Conservation (phyloP, 2,329 filamentous ascomycete species). For the Myriosclerotinia scirpicola region DNA sequence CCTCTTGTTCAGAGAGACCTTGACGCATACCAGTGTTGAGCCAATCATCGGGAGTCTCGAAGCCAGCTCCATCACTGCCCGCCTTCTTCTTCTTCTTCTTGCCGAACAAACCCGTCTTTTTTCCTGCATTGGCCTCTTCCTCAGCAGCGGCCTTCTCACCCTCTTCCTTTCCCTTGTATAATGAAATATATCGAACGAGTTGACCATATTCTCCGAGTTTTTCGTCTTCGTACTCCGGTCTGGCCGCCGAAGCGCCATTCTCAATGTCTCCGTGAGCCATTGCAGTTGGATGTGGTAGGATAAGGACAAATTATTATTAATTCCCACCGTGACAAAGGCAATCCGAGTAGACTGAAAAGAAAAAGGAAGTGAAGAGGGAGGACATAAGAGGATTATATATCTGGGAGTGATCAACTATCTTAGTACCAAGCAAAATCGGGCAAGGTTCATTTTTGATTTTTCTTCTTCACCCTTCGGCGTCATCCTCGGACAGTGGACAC, state of each 20-base stretch:
- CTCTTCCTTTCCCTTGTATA: constrained; percentile 60
- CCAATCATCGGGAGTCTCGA: constrained; percentile 61
- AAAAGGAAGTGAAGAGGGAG: constrained; percentile 1
- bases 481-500: constrained; percentile 23
- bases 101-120: constrained; percentile 47
- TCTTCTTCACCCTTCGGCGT: constrained; percentile 21
- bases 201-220: constrained; percentile 61
- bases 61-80: constrained; percentile 41
- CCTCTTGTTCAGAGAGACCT: constrained; percentile 59
- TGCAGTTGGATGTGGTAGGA: constrained; percentile 16
- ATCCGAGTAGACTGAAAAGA: constrained; percentile 14
- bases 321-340: constrained; percentile 21
- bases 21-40: constrained; percentile 65
- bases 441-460: constrained; percentile 18
- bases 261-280: constrained; percentile 23
- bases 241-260: constrained; percentile 21
- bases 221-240: constrained; percentile 30
- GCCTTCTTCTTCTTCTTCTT: constrained; percentile 57
- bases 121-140: constrained; percentile 44
- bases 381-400: constrained; percentile 16
- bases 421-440: constrained; percentile 21
- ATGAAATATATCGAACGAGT: constrained; percentile 66
- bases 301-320: constrained; percentile 23
- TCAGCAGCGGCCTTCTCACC: constrained; percentile 47
- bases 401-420: constrained; percentile 17